Conservation (phyloP, 352 stramenopile genomes). For the Achlya hypogyna region DNA sequence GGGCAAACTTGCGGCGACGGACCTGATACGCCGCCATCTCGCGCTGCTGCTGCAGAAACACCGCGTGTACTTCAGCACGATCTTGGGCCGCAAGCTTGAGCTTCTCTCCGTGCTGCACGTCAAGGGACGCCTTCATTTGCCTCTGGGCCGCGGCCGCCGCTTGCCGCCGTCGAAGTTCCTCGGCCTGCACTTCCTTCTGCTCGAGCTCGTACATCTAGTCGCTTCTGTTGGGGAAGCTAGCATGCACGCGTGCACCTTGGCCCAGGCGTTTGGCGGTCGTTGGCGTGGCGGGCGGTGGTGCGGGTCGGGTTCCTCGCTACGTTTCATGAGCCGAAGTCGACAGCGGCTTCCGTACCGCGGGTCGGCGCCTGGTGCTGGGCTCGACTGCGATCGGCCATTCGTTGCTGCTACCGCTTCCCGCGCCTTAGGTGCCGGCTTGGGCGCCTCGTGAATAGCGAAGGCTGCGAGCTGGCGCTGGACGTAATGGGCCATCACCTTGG, state of each 20-base stretch:
- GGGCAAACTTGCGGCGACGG: background rate
- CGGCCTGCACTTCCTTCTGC: constrained; percentile 1
- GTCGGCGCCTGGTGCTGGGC: background rate
- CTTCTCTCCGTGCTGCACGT: background rate
- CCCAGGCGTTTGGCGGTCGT: constrained; percentile 11
- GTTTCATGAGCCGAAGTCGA: background rate
- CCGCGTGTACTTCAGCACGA: background rate
- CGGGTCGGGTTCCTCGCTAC: background rate
- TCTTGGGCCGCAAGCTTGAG: background rate
- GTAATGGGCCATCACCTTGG: background rate
- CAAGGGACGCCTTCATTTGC: background rate
- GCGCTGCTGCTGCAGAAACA: constrained; percentile 10
- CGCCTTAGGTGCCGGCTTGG: background rate
- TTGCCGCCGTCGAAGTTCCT: background rate
- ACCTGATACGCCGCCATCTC: background rate
- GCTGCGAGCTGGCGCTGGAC: background rate
- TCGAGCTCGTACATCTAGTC: constrained; percentile 19
- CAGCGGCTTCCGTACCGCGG: background rate
- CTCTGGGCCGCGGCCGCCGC: background rate
- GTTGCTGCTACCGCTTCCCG: background rate
- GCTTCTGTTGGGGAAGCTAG: background rate
- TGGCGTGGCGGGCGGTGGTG: constrained; percentile 7
- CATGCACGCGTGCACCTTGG: constrained; percentile 1
- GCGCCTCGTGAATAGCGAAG: background rate
- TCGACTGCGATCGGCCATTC: background rate